phyloP scores from a whole-genome alignment of 495 filamentous ascomycete species.

The Melanomma pulvis-pyrius region DNA sequence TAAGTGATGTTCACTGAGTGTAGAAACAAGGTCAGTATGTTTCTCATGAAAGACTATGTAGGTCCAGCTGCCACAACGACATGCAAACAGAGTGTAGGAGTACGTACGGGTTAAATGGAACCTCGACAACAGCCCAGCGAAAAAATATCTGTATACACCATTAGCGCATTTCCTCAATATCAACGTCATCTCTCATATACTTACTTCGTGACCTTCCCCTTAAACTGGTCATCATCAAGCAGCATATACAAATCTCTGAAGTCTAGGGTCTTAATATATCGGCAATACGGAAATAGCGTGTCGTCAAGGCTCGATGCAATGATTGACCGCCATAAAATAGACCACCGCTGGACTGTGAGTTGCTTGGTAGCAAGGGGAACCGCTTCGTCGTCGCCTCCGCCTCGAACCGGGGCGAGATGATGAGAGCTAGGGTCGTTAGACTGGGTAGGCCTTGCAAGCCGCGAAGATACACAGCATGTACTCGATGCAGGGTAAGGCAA shows the following conservation, averaged over 20 bases:
- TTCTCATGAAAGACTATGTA: not conserved
- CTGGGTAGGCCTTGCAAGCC: not conserved
- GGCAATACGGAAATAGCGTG: conserved; percentile 70
- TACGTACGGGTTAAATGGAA: conserved; percentile 34
- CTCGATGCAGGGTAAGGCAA: not conserved
- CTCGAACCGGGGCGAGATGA: conserved; percentile 34
- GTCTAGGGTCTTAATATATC: conserved; percentile 65
- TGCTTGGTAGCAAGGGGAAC: conserved; percentile 45
- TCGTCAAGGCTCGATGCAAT: conserved; percentile 65
- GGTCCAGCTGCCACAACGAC: not conserved
- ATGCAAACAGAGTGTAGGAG: not conserved
- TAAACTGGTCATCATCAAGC: conserved; percentile 53
- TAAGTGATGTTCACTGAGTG: not conserved
- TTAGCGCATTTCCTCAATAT: not conserved
- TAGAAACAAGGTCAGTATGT: not conserved
- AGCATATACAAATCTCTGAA: conserved; percentile 62
- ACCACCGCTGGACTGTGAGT: conserved; percentile 54
- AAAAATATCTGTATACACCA: conserved; percentile 38
- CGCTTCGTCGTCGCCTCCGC: conserved; percentile 37
- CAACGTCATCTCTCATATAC: not conserved
- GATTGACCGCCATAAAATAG: conserved; percentile 69
- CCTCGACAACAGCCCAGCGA: conserved; percentile 38
- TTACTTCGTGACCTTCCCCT: conserved; percentile 34
- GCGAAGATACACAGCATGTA: conserved; percentile 30
- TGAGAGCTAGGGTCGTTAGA: conserved; percentile 12